phyloP scores from a whole-genome alignment of 441 rosid species.

The Brassica balearica region DNA sequence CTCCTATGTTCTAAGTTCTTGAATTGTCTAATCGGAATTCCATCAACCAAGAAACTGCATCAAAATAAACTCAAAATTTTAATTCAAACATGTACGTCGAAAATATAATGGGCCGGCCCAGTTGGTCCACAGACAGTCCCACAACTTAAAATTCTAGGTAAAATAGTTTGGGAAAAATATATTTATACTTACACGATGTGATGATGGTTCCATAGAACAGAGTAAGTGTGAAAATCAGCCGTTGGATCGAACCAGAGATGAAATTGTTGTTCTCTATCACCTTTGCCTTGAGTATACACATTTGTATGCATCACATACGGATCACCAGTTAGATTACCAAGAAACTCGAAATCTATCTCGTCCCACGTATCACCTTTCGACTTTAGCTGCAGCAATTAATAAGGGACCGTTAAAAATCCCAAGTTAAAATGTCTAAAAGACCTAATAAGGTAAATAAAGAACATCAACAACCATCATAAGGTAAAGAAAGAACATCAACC shows the following conservation, averaged over 20 bases:
- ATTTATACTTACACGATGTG: slow-evolving; percentile 49
- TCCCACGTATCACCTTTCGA: slow-evolving; percentile 56
- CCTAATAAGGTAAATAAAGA: not conserved
- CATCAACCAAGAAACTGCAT: slow-evolving; percentile 63
- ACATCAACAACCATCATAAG: not conserved
- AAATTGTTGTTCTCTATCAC: slow-evolving; percentile 61
- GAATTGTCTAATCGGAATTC: slow-evolving; percentile 60
- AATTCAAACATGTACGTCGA: not conserved
- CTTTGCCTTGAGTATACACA: slow-evolving; percentile 54
- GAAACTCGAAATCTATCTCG: slow-evolving; percentile 63
- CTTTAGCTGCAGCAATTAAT: slow-evolving; percentile 43
- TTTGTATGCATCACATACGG: slow-evolving; percentile 61
- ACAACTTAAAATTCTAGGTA: not conserved
- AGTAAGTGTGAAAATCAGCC: slow-evolving; percentile 56
- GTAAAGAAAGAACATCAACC: no score
- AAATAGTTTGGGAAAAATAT: not conserved
- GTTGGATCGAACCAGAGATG: slow-evolving; percentile 65
- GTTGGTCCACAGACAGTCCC: not conserved
- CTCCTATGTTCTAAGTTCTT: slow-evolving; percentile 59
- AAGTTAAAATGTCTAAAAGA: not conserved
- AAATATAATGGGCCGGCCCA: not conserved
- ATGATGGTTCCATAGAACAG: slow-evolving; percentile 54
- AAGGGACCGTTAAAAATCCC: not conserved
- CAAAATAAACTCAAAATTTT: not conserved
- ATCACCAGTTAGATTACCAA: slow-evolving; percentile 59